These are phyloP conservation scores for Verticillium tricorpus DNA, from an alignment of 2,329 filamentous ascomycete genomes.

Conservation along the genomic window DNA sequence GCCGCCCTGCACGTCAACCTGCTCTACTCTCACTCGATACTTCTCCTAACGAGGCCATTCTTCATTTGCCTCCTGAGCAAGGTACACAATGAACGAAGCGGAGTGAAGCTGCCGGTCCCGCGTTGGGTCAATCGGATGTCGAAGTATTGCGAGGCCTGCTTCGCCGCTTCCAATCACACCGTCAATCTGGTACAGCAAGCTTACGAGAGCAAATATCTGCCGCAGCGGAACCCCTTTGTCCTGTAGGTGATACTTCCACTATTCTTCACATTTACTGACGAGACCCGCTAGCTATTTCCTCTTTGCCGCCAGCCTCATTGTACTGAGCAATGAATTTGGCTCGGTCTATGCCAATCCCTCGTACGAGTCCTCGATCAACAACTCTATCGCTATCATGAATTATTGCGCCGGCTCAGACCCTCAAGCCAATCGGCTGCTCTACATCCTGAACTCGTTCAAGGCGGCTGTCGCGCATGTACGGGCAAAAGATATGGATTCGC, in stretches of 20 bases:
- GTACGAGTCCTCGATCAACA: slow-evolving; percentile 32
- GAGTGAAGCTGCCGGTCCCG: slow-evolving; percentile 11
- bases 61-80: slow-evolving; percentile 53
- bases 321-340: slow-evolving; percentile 54
- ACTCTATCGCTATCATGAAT: slow-evolving; percentile 42
- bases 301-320: slow-evolving; percentile 49
- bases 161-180: slow-evolving; percentile 45
- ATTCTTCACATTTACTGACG: slow-evolving; percentile 4
- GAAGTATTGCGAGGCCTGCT: slow-evolving; percentile 40
- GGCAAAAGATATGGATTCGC: slow-evolving; percentile 7
- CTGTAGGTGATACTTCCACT: slow-evolving; percentile 36
- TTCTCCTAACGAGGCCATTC: slow-evolving; percentile 61
- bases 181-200: slow-evolving; percentile 43
- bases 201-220: slow-evolving; percentile 37
- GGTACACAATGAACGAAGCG: slow-evolving; percentile 25
- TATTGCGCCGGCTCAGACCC: slow-evolving; percentile 44
- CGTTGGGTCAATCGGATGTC: slow-evolving; percentile 17
- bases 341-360: slow-evolving; percentile 39
- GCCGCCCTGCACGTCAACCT: slow-evolving; percentile 60
- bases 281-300: slow-evolving; percentile 43
- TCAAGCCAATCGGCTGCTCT: slow-evolving; percentile 43
- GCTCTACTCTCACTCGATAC: slow-evolving; percentile 57
- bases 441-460: slow-evolving; percentile 45
- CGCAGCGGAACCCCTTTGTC: slow-evolving; percentile 50
- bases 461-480: slow-evolving; percentile 27